Evolutionary conservation across 2,329 filamentous ascomycete genomes (phyloP).

Genomic region (Aspergillus vadensis): DNA sequence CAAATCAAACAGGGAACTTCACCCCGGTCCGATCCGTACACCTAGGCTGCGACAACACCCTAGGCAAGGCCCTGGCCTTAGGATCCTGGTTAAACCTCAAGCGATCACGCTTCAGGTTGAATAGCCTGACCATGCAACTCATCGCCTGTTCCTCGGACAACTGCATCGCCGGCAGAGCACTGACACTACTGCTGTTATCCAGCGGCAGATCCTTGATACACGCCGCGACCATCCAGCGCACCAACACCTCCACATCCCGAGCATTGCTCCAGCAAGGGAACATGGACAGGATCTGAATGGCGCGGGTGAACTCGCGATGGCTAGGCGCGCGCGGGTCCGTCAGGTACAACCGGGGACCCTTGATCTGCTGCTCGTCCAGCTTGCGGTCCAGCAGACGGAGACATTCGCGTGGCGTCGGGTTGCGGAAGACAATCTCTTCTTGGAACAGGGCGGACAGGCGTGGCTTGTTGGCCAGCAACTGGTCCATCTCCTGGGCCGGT

Average conservation of each 20-base stretch:
- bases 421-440: constrained; percentile 24
- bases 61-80: constrained; percentile 20
- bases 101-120: constrained; percentile 24
- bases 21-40: constrained; percentile 18
- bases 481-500: constrained; percentile 21
- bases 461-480: constrained; percentile 20
- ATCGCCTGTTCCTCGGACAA: constrained; percentile 24
- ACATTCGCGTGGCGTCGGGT: constrained; percentile 23
- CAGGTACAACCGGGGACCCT: constrained; percentile 16
- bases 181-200: constrained; percentile 7
- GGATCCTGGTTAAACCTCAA: constrained; percentile 23
- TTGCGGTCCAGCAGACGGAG: constrained; percentile 21
- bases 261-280: constrained; percentile 27
- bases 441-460: constrained; percentile 23
- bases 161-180: constrained; percentile 8
- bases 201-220: constrained; percentile 18
- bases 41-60: constrained; percentile 22
- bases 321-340: constrained; percentile 17
- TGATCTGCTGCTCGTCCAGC: constrained; percentile 18
- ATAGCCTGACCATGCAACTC: constrained; percentile 22
- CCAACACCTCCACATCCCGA: constrained; percentile 21
- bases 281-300: constrained; percentile 24
- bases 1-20: constrained; percentile 20
- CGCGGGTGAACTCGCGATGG: constrained; percentile 24
- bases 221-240: constrained; percentile 24